Evolutionary conservation across 345 rosid genomes (phyloP), one percentile per base, ranked within the genome.

Genomic region (Arabidopsis thaliana): DNA sequence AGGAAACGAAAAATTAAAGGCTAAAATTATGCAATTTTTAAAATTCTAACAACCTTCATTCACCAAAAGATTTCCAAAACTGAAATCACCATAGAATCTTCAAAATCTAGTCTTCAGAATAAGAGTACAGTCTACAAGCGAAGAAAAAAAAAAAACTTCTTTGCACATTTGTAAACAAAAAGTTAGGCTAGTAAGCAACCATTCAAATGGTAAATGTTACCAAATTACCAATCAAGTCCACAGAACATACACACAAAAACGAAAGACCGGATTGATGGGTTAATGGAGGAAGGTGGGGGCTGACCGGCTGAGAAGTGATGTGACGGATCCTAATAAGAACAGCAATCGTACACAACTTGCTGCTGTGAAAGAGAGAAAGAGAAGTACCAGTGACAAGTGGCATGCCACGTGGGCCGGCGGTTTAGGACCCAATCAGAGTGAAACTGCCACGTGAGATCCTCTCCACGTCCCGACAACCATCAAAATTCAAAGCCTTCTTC

Each of bases 371-470:
- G 67, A 46, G 55, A 48, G 58, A 46, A 58, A 44, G 55, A 50
- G 51, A 37, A 60, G 73, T 58, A 49, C 8, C 16, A 5, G 45
- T 62, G 85, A 76, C 79, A 76, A 60, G 70, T 76, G 78, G 74
- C 79, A 52, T 44, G 69, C 48, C 79, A 76, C 79, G 74, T 76
- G 88, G 74, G 74, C 74, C 74, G 79, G 45, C 56, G 69, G 16
- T 52, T 60, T 59, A 44, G 69, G 79, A 76, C 25, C 79, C 74
- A 75, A 68, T 68, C 64, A 68, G 41, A 75, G 49, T 41, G 69
- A 42, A 51, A 23, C 73, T 76, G 74, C 74, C 74, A 68, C 79
- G 79, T 76, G 74, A 68, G 63, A 60, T 60, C 16, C 16, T 30
- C 8, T 79, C 69, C 46, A 56, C 53, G 48, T 79, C 72, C 69